Percentiles rank a stretch among this genome's conserved stretches.
phyloP scores from a whole-genome alignment of 805 yeast species.

The Metschnikowia borealis region DNA sequence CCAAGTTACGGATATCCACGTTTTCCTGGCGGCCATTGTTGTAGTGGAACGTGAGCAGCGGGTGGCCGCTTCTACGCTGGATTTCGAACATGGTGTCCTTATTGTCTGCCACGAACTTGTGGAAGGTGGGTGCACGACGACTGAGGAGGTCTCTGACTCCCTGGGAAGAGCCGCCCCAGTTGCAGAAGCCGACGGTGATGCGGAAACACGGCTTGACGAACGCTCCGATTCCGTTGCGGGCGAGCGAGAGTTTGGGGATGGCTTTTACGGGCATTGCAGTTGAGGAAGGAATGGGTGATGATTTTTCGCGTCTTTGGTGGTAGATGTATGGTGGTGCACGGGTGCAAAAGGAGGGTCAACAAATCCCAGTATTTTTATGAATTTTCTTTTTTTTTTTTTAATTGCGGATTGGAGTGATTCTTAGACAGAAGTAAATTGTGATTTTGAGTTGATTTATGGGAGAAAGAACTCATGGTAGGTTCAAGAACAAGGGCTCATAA shows the following conservation, averaged over 20 bases:
- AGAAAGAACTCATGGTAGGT: too few relatives aligned
- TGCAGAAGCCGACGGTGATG: constrained; percentile 77
- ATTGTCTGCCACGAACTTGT: constrained; percentile 53
- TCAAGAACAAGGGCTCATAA: too few relatives aligned
- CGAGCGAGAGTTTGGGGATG: constrained; percentile 51
- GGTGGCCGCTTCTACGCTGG: constrained; percentile 75
- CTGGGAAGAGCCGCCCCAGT: constrained; percentile 92
- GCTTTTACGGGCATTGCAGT: constrained; percentile 54
- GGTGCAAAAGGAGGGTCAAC: not conserved
- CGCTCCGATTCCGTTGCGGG: constrained; percentile 76
- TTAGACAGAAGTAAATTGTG: too few relatives aligned
- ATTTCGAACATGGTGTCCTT: constrained; percentile 72
- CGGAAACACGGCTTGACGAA: constrained; percentile 71
- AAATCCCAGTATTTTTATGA: too few relatives aligned
- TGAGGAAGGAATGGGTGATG: not conserved
- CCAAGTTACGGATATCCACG: constrained; percentile 75
- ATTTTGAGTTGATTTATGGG: too few relatives aligned
- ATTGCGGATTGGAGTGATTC: too few relatives aligned
- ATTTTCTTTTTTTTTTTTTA: too few relatives aligned
- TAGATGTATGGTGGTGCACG: not conserved
- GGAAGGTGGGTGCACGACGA: constrained; percentile 45
- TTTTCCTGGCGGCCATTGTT: constrained; percentile 31
- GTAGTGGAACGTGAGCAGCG: constrained; percentile 48
- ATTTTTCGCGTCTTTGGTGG: not conserved
- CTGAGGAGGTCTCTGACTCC: constrained; percentile 54